A percentile compares a stretch with the other conserved stretches of the same genome.
These are phyloP conservation scores for Fusarium mundagurra DNA, from an alignment of 2,329 filamentous ascomycete species.

Conservation along the genomic window DNA sequence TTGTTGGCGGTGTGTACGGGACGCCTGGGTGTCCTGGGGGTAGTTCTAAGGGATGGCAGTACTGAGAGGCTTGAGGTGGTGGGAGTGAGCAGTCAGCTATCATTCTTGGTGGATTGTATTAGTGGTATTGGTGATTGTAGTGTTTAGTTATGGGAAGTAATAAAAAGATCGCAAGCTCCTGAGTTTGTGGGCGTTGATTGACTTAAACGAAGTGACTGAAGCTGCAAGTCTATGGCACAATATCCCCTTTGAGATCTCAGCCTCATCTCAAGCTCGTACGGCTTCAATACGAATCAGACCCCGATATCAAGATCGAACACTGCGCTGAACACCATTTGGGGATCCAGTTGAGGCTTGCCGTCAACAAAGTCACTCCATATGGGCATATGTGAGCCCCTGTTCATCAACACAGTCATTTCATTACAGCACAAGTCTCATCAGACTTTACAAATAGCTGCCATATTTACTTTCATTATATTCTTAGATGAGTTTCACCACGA, in stretches of 20 bases:
- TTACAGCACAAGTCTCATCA: too few species aligned
- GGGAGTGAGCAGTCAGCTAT: not conserved
- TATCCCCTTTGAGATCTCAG: not conserved
- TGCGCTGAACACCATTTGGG: not conserved
- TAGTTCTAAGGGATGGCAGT: conserved; percentile 16
- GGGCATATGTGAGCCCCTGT: not conserved
- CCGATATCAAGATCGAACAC: not conserved
- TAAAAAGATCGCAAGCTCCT: not conserved
- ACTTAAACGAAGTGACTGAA: not conserved
- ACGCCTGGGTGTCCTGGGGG: conserved; percentile 35
- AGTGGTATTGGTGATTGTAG: not conserved
- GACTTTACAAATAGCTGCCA: not conserved
- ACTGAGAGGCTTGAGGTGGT: not conserved
- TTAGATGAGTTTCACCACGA: too few species aligned
- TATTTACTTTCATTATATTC: conserved; percentile 46
- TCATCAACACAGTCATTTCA: not conserved
- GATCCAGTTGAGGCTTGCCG: not conserved
- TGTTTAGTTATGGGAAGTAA: not conserved
- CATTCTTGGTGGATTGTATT: not conserved
- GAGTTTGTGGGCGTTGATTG: not conserved
- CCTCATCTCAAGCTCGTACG: not conserved
- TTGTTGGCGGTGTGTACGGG: conserved; percentile 35
- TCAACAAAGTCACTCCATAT: not conserved
- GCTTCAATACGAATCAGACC: not conserved
- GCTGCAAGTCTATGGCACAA: not conserved